phyloP scores from a whole-genome alignment of 305 asterid genomes.

The Fraxinus albicans region DNA sequence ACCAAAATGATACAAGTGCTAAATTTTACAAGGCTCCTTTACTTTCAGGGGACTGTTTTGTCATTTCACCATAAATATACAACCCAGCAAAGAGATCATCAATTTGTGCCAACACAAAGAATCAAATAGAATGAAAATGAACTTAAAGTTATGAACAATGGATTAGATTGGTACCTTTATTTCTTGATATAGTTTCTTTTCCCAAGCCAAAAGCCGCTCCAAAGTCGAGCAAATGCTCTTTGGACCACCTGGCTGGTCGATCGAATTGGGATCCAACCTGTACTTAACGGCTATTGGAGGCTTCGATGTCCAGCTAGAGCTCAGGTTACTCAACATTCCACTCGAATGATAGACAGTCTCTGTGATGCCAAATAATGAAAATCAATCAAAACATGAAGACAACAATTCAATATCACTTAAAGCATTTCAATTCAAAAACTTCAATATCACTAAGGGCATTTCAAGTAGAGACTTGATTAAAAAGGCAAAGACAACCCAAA shows the following conservation, averaged over 20 bases:
- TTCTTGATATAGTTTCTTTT: conserved; percentile 86
- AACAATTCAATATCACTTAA: not conserved
- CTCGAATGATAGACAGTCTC: conserved; percentile 91
- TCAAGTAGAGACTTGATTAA: not conserved
- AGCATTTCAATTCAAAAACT: not conserved
- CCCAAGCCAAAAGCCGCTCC: conserved; percentile 97
- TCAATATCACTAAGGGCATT: too few relatives aligned
- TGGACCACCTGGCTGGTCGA: conserved; percentile 54
- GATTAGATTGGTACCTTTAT: conserved; percentile 66
- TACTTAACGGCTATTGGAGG: conserved; percentile 86
- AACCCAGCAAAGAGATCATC: conserved; percentile 12
- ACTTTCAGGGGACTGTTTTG: conserved; percentile 24
- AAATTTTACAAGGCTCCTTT: conserved; percentile 13
- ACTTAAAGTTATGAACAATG: conserved; percentile 1
- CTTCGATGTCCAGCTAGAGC: conserved; percentile 91
- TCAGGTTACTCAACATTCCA: conserved; percentile 82
- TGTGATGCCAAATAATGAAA: conserved; percentile 31
- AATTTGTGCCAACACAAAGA: conserved; percentile 17
- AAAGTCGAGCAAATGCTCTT: conserved; percentile 83
- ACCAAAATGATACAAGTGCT: conserved; percentile 25
- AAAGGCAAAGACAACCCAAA: not conserved
- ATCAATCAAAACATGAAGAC: not conserved
- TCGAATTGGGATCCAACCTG: conserved; percentile 62
- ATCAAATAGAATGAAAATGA: conserved; percentile 23
- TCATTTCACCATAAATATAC: conserved; percentile 22